Evolutionary conservation across 345 rosid genomes (phyloP), one percentile per base, ranked within the genome.

Genomic region (Euphorbia tirucalli): DNA sequence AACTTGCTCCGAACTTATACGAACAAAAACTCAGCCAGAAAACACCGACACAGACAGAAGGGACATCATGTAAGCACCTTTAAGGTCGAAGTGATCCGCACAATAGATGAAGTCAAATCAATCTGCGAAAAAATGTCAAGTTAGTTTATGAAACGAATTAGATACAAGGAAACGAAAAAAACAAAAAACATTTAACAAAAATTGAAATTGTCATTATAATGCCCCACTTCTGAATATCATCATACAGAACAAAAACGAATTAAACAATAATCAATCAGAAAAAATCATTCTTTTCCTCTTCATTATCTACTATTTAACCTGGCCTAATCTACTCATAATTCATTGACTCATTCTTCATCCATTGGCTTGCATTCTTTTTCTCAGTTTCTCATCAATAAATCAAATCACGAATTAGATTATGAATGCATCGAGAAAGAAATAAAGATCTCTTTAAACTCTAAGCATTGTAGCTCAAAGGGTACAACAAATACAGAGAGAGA

Each of bases 61-160:
- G 7, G 5, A 59, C 4, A 7, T 9, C 2, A 61, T 39, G 11
- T 27, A 69, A 44, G 77, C 67, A 93, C 98, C 98, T 89, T 96
- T 32, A 93, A 75, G 9, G 90, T 83, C 6, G 96, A 85, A 4
- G 87, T 75, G 64, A 85, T 59, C 11, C 99, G 96, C 32, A 85
- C 92, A 49, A 95, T 77, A 15, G 89, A 93, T n/a, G 97, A 89
- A 0, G 91, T 88, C 79, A 88, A 84, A 86, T 93, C 96, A 82
- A 93, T 78, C 98, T 93, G 87, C 88, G 83, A 58, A 30, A 73
- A 11, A n/a, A 24, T 43, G 37, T 41, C 41, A 71, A 31, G 13
- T 11, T 30, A 43, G 18, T 13, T 74, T 50, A 74, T 63, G 59
- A 11, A 32, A 58, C 59, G 14, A 55, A 68, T 61, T 57, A 48